Percentiles rank a stretch among this genome's conserved stretches.
phyloP scores from a whole-genome alignment of 306 rosid genomes.

The Lathyrus aphaca region DNA sequence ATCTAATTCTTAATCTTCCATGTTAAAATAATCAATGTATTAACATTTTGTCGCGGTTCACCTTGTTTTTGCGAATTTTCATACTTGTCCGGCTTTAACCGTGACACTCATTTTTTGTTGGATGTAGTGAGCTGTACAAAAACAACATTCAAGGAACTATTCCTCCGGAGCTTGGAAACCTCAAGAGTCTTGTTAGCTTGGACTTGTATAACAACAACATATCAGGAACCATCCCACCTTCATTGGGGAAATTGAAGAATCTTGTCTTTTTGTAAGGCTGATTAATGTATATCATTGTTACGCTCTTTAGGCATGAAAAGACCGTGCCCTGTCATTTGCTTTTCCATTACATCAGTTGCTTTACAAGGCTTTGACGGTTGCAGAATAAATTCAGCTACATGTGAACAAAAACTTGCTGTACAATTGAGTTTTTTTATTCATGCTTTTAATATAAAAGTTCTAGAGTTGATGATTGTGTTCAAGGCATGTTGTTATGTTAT shows the following conservation, averaged over 20 bases:
- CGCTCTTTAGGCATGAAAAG: constrained; percentile 6
- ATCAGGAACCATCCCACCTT: constrained; percentile 74
- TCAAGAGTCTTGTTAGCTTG: constrained; percentile 89
- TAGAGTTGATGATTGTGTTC: constrained; percentile 5
- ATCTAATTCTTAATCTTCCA: constrained; percentile 4
- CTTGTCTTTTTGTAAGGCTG: constrained; percentile 90
- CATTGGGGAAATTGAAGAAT: constrained; percentile 81
- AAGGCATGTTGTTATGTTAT: not conserved
- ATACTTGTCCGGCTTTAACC: constrained; percentile 17
- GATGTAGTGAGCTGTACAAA: constrained; percentile 84
- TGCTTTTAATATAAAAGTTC: not conserved
- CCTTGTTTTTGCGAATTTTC: constrained; percentile 2
- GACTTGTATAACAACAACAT: constrained; percentile 91
- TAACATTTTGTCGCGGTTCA: not conserved
- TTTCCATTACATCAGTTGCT: constrained; percentile 15
- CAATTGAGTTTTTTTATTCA: not conserved
- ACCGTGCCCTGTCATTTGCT: constrained; percentile 9
- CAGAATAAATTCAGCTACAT: constrained; percentile 24
- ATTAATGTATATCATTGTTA: constrained; percentile 2
- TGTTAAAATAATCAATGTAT: not conserved
- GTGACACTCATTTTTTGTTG: constrained; percentile 21
- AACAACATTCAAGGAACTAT: constrained; percentile 89
- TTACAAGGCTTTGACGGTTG: constrained; percentile 14
- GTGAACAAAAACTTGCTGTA: not conserved
- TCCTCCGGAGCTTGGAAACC: constrained; percentile 82